Evolutionary conservation across 108 stramenopile species (phyloP), one percentile per base, ranked within the genome.

Genomic region (Skeletonema potamos): DNA sequence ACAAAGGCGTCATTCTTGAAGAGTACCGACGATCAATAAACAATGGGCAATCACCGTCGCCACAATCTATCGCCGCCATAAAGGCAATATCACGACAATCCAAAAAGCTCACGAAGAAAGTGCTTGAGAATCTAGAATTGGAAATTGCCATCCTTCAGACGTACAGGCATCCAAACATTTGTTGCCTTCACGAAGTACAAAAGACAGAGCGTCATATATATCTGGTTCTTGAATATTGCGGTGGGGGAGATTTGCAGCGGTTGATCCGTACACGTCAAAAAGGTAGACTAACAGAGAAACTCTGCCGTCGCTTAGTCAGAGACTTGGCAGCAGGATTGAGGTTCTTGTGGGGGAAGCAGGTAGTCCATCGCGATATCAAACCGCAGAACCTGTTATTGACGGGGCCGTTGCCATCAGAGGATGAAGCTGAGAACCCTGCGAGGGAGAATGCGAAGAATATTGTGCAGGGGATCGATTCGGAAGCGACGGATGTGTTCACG

Each of bases 301-400:
- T 93, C 17, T 92, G 96, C 10, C 84, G 94, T 36, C 87, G 93
- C 22, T 76, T 98, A 66, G 83, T 98, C 72, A 70, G 94, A 27
- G 97, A 99, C 74, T 85, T 99, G 70, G 62, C 94, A 4, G 72
- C 89, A 0, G 98, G 98, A 15, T 76, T 99, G 41, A 66, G 82
- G 44, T 98, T 96, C 66, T 78, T 99, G 39, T 93, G 93, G 89
- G 83, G 82, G 8, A 83, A 92, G 54, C 82, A 89, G 56, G 70
- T 96, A 39, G 92, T 96, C 51, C 98, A 99, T 70, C 65, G 98
- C 3, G 98, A 99, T 74, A 92, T 99, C 66, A 99, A 99, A 74
- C 97, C 98, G 54, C 96, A 97, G 72, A 99, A 99, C 73, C 76
- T 99, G 29, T 79, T 99, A 29, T 82, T 99, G 76, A 93, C 96